phyloP scores from a whole-genome alignment of 352 stramenopile genomes.

The Pythium myriotylum region DNA sequence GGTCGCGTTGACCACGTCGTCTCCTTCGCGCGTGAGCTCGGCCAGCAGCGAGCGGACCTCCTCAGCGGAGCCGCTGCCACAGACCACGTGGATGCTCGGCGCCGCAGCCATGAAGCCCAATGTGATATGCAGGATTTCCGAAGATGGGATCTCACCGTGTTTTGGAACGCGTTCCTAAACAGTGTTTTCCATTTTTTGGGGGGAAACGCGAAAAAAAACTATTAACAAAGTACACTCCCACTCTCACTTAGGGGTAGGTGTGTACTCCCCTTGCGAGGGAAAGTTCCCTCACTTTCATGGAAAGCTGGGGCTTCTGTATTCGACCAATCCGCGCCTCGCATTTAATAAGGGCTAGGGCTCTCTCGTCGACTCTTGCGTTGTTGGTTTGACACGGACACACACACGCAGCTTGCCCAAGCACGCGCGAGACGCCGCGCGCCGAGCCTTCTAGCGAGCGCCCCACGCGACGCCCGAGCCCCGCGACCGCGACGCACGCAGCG shows the following conservation, averaged over 20 bases:
- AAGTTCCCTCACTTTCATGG: slow-evolving; percentile 17
- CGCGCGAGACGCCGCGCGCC: not conserved
- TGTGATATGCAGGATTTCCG: no score
- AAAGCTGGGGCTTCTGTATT: slow-evolving; percentile 12
- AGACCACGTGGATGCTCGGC: slow-evolving; percentile 2
- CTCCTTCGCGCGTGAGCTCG: slow-evolving; percentile 1
- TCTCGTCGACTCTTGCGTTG: slow-evolving; percentile 12
- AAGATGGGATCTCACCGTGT: no score
- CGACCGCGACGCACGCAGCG: no score
- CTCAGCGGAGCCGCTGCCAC: slow-evolving; percentile 5
- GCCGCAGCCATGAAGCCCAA: slow-evolving; percentile 5
- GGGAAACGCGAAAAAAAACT: no score
- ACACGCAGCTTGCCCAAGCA: no score
- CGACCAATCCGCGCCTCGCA: slow-evolving; percentile 5
- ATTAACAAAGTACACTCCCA: no score
- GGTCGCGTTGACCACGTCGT: slow-evolving; percentile 8
- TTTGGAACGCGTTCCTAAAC: no score
- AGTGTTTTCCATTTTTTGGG: no score
- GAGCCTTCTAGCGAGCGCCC: not conserved
- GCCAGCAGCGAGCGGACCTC: slow-evolving; percentile 10
- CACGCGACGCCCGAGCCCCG: not conserved
- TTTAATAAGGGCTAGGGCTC: slow-evolving; percentile 23
- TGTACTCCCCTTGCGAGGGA: no score
- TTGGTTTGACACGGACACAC: slow-evolving; percentile 32
- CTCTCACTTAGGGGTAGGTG: slow-evolving; percentile 9